Base-by-base conservation (phyloP, 768 basidiomycete species). In the Harrya chromipes region DNA sequence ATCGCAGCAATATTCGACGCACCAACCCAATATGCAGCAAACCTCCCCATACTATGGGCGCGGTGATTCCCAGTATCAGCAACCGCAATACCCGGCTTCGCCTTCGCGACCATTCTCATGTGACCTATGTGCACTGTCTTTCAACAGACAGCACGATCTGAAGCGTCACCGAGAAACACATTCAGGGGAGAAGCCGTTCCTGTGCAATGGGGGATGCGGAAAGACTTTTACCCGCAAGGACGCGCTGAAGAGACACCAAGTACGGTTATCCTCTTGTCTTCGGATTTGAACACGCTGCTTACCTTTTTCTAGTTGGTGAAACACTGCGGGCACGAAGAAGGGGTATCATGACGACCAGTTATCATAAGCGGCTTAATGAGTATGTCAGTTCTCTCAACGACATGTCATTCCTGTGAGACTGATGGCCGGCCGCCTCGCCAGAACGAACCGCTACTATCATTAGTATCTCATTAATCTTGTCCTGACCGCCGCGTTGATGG, bases 181-280 rank as follows among this genome's bases (percentile, higher is more conserved):
- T 69, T 85, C 85, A 6, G 88, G 88, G 33, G 88, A 90, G 67
- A 90, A 90, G 65, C 88, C 89, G 9, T 91, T 82, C 70, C 67
- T 82, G 16, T 91, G 89, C 68, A 90, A 90, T 58, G 87, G 86
- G 12, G 85, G 85, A 38, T 91, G 89, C 51, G 87, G 87, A 41
- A 90, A 90, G 74, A 90, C 88, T 3, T 91, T 90, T 63, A 91
- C 88, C 42, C 79, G 89, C 56, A 90, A 90, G 70, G 89, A 91
- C 62, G 89, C 89, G 14, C 70, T 91, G 61, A 91, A 90, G 70
- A 80, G 89, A 52, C 89, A 91, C 65, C 89, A 91, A 81, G 89
- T 81, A 58, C 52, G 81, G 47, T 50, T 47, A 37, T 23, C 36
- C 46, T 34, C 24, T 13, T 29, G 24, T n/a, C 23, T 40, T 42